Base-by-base conservation (phyloP, 2,329 filamentous ascomycete species). In the Venturia nashicola region DNA sequence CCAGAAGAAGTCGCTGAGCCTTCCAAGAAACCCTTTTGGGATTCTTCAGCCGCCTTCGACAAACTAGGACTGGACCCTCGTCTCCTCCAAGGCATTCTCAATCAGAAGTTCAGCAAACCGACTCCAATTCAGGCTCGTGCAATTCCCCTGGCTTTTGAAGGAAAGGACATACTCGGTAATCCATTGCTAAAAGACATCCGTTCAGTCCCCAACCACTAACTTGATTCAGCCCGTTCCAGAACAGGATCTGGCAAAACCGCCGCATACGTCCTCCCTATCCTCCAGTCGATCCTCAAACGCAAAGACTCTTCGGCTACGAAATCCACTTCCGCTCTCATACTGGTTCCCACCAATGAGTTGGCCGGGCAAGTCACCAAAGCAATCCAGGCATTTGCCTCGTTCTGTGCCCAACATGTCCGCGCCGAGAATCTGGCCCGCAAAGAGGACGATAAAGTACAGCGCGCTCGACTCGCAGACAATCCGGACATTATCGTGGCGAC, bases 181-280 rank as follows among this genome's bases (percentile, higher is more conserved):
- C 36, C 62, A 72, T 63, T 2, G 39, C 16, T 39, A 39, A 16
- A 11, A 8, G n/a, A 16, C 32, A 5, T 6, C 2, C 12, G 9
- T n/a, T 8, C 34, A 9, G 39, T 27, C 5, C 42, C 9, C 42
- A 54, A 69, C 51, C 23, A 32, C 68, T 71, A 62, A 71, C 61
- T 32, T 16, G 1, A 62, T 62, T n/a, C 66, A 82, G 92, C 91
- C 63, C 91, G 93, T 72, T 91, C 93, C 44, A 95, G 93, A 75
- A 97, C 94, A 5, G 94, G 94, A 14, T 96, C 92, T 4, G 94
- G 94, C 69, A 99, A 99, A 81, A 99, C 94, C 12, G 91, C 91
- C n/a, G 93, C 94, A 61, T 97, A 97, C 73, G 79, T 96, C 7
- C 81, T 99, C 51, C 94, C 94, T 1, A 82, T 96, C n/a, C 77